Percentiles rank a stretch among this genome's conserved stretches.
These are phyloP conservation scores for Gracilaria domingensis DNA, from an alignment of 23 red algal genomes.

Conservation along the genomic window DNA sequence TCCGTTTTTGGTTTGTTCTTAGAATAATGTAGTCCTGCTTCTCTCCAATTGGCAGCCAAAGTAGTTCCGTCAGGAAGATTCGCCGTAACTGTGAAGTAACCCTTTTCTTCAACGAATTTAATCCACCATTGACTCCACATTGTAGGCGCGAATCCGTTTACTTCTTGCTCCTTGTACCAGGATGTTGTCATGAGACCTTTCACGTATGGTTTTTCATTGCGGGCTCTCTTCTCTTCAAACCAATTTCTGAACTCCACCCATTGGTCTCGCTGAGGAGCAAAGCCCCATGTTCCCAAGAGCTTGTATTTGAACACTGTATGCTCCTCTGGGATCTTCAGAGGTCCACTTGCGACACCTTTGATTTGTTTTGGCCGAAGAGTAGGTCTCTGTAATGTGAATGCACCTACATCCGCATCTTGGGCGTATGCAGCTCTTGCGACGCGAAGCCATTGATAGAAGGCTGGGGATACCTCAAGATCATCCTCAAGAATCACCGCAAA, in stretches of 20 bases:
- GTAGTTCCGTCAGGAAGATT: slow-evolving; percentile 74
- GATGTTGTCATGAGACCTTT: slow-evolving; percentile 60
- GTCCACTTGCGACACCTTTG: slow-evolving; percentile 62
- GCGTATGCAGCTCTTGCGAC: slow-evolving; percentile 72
- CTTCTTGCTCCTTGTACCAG: slow-evolving; percentile 85
- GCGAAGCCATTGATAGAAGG: slow-evolving; percentile 73
- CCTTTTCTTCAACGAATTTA: slow-evolving; percentile 67
- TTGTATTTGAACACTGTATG: slow-evolving; percentile 69
- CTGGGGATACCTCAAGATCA: slow-evolving; percentile 81
- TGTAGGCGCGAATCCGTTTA: slow-evolving; percentile 45
- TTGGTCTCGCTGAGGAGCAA: slow-evolving; percentile 66
- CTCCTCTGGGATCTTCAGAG: slow-evolving; percentile 36
- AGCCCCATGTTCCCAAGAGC: slow-evolving; percentile 83
- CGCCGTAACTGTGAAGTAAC: slow-evolving; percentile 69
- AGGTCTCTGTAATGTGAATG: slow-evolving; percentile 71
- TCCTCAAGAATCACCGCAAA: slow-evolving; percentile 81
- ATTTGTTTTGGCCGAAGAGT: slow-evolving; percentile 63
- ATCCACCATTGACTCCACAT: slow-evolving; percentile 90
- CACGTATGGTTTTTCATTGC: slow-evolving; percentile 69
- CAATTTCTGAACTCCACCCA: slow-evolving; percentile 78
- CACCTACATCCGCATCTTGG: slow-evolving; percentile 63
- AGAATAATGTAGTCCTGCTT: slow-evolving; percentile 75
- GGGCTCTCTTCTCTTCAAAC: slow-evolving; percentile 44
- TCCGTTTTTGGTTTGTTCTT: slow-evolving; percentile 36
- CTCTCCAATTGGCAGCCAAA: slow-evolving; percentile 73